These are phyloP conservation scores for Macrophomina phaseolina DNA, from an alignment of 2,329 filamentous ascomycete species.

Conservation along the genomic window DNA sequence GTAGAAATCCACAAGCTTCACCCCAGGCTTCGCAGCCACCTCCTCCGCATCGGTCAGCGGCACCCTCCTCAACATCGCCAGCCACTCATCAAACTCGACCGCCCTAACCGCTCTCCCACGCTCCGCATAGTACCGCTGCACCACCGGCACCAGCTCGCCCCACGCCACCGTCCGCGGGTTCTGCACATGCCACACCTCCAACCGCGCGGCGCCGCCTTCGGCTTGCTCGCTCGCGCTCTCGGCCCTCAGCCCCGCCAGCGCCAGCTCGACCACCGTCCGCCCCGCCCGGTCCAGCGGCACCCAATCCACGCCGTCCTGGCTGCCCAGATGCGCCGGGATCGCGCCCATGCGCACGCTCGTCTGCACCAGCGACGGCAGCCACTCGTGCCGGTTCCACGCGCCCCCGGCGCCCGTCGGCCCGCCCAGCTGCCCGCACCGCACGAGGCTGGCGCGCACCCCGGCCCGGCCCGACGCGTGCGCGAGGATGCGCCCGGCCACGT, in stretches of 20 bases:
- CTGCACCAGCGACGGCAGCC: constrained; percentile 37
- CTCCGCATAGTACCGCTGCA: constrained; percentile 8
- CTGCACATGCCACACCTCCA: constrained; percentile 30
- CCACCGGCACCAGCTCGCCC: constrained; percentile 25
- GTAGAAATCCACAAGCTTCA: constrained; percentile 31
- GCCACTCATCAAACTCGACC: constrained; percentile 27
- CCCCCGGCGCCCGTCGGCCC: constrained; percentile 34
- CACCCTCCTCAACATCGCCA: constrained; percentile 23
- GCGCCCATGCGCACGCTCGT: constrained; percentile 33
- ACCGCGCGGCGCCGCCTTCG: neutral
- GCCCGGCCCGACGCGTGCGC: constrained; percentile 37
- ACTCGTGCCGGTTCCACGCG: constrained; percentile 37
- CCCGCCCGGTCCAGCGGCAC: constrained; percentile 31
- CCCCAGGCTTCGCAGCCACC: constrained; percentile 27
- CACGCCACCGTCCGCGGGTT: constrained; percentile 28
- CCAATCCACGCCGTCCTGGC: constrained; percentile 36
- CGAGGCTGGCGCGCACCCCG: constrained; percentile 34
- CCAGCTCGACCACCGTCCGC: constrained; percentile 25
- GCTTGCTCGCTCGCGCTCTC: too few relatives aligned
- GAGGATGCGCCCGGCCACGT: constrained; percentile 41
- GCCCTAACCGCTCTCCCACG: neutral
- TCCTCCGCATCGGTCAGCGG: constrained; percentile 20
- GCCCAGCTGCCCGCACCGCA: constrained; percentile 41
- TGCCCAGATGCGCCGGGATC: constrained; percentile 32
- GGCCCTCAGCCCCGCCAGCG: neutral